Percentiles rank a stretch among this genome's conserved stretches.
Conservation (phyloP, 257 asterid genomes). For the Nicotiana sylvestris region DNA sequence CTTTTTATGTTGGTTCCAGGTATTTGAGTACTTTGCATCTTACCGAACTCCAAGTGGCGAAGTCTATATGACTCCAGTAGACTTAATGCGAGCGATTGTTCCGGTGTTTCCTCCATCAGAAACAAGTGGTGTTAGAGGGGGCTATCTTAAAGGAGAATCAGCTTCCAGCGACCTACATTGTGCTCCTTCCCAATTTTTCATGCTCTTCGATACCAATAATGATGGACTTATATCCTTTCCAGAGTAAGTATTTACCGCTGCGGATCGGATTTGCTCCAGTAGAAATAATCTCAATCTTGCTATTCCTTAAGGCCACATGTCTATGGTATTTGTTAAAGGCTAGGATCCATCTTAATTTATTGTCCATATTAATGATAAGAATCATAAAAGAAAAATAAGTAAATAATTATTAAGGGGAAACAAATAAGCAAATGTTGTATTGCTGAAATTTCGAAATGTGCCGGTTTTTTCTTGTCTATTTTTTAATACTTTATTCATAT, state of each 20-base stretch:
- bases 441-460: too few species aligned
- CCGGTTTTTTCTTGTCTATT: too few species aligned
- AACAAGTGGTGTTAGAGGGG: constrained; percentile 61
- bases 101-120: constrained; percentile 92
- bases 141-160: constrained; percentile 64
- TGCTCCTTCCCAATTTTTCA: constrained; percentile 71
- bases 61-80: constrained; percentile 73
- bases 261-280: too few species aligned
- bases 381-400: too few species aligned
- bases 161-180: constrained; percentile 45
- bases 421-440: too few species aligned
- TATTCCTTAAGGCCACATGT: too few species aligned
- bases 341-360: too few species aligned
- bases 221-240: constrained; percentile 88
- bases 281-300: too few species aligned
- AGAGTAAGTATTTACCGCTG: constrained; percentile 44
- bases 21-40: constrained; percentile 91
- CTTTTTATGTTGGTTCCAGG: constrained; percentile 33
- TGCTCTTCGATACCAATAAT: constrained; percentile 80
- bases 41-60: constrained; percentile 53
- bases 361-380: too few species aligned
- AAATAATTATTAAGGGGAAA: too few species aligned
- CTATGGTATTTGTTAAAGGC: too few species aligned
- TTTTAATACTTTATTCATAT: too few species aligned
- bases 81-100: constrained; percentile 84